A percentile compares a stretch with the other conserved stretches of the same genome.
These are phyloP conservation scores for Potentilla sterilis DNA, from an alignment of 306 rosid genomes.

Conservation along the genomic window DNA sequence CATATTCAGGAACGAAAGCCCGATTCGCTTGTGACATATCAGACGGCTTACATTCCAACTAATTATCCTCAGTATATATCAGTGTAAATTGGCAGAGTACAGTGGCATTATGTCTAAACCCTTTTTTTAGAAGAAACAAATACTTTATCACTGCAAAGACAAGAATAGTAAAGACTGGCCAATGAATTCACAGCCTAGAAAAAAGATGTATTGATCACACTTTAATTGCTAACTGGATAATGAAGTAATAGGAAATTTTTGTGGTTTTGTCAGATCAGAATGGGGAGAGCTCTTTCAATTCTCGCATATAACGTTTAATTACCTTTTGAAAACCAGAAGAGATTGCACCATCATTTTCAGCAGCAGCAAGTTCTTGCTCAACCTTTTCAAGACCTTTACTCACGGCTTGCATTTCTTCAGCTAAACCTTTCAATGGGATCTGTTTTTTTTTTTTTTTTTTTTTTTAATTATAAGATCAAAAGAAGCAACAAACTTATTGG, in stretches of 20 bases:
- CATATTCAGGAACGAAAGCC: no score
- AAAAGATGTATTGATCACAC: background rate
- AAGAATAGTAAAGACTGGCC: background rate
- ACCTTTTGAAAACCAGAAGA: constrained; percentile 86
- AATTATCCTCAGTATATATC: no score
- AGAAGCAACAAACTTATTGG: background rate
- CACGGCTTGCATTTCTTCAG: constrained; percentile 99
- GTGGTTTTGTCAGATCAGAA: background rate
- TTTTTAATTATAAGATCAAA: background rate
- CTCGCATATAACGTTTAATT: background rate
- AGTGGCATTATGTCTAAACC: no score
- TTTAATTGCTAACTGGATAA: background rate
- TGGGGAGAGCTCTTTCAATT: background rate
- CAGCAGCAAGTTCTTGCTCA: constrained; percentile 88
- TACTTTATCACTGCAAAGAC: background rate
- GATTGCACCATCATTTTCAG: constrained; percentile 82
- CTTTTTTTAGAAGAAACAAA: background rate
- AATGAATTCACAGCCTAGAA: background rate
- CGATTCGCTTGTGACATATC: no score
- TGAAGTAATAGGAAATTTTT: background rate
- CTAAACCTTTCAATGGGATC: constrained; percentile 96
- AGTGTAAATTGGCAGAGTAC: no score
- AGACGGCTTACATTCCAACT: no score
- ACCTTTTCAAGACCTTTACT: constrained; percentile 97
- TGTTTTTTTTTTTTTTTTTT: constrained; percentile 30